Percentiles rank a stretch among this genome's conserved stretches.
phyloP scores from a whole-genome alignment of 306 rosid genomes.

The Geum urbanum region DNA sequence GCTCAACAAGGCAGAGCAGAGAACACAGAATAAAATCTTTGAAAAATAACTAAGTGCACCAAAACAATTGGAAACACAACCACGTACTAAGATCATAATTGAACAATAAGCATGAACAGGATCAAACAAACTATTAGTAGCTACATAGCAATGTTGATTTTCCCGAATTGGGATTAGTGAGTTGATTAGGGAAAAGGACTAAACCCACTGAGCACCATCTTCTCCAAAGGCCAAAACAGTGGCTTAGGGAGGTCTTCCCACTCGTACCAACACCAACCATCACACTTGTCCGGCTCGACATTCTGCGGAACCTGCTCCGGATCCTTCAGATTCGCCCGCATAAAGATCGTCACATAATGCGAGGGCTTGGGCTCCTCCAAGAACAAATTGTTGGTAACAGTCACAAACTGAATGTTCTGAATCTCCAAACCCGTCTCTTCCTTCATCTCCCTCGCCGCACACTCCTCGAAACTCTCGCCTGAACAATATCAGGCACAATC shows the following conservation, averaged over 20 bases:
- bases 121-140: too few species aligned
- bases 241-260: slow-evolving; percentile 56
- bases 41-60: too few species aligned
- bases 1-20: too few species aligned
- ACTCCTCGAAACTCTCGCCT: slow-evolving; percentile 78
- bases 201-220: slow-evolving; percentile 46
- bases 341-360: slow-evolving; percentile 52
- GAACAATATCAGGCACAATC: background rate
- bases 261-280: slow-evolving; percentile 76
- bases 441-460: slow-evolving; percentile 58
- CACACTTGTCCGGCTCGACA: slow-evolving; percentile 60
- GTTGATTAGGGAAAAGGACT: slow-evolving; percentile 37
- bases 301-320: slow-evolving; percentile 37
- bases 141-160: too few species aligned
- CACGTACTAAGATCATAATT: too few species aligned
- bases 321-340: slow-evolving; percentile 32
- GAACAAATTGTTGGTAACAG: slow-evolving; percentile 50
- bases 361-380: slow-evolving; percentile 37
- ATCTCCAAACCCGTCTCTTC: slow-evolving; percentile 67
- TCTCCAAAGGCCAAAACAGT: slow-evolving; percentile 54
- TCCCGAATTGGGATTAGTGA: background rate
- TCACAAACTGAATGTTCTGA: slow-evolving; percentile 37
- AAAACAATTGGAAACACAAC: too few species aligned
- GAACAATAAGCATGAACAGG: too few species aligned
- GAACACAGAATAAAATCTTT: too few species aligned